These are phyloP conservation scores for Pelargonium citronellum DNA, from an alignment of 441 rosid species.

Conservation along the genomic window DNA sequence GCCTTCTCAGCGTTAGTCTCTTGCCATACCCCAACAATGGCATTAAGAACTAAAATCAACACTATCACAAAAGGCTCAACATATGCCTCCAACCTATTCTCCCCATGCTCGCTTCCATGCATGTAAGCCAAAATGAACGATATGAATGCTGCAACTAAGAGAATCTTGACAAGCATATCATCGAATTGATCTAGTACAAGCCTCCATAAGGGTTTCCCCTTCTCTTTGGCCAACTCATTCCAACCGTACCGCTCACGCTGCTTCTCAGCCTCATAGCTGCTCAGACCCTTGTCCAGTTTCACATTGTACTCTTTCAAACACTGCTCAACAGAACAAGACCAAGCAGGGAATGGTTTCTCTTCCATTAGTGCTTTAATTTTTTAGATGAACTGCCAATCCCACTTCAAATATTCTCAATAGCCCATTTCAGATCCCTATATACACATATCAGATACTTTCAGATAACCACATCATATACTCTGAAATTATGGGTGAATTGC, in stretches of 20 bases:
- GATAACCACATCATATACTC: background rate
- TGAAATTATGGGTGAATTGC: background rate
- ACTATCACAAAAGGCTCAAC: conserved; percentile 45
- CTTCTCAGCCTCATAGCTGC: conserved; percentile 21
- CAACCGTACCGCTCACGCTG: conserved; percentile 28
- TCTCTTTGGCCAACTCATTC: conserved; percentile 37
- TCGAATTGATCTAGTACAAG: conserved; percentile 36
- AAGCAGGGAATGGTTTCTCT: conserved; percentile 39
- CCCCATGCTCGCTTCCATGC: conserved; percentile 31
- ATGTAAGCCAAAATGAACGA: conserved; percentile 40
- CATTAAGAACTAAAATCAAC: conserved; percentile 38
- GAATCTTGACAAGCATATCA: conserved; percentile 37
- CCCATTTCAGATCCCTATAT: background rate
- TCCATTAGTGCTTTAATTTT: conserved; percentile 49
- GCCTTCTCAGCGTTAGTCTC: conserved; percentile 46
- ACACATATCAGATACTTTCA: background rate
- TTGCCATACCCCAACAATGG: conserved; percentile 45
- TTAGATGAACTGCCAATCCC: background rate
- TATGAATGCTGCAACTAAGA: conserved; percentile 33
- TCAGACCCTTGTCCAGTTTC: conserved; percentile 22
- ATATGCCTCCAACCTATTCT: conserved; percentile 38
- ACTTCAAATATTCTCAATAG: background rate
- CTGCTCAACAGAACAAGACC: conserved; percentile 29
- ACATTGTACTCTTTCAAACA: conserved; percentile 33
- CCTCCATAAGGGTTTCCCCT: conserved; percentile 31